Evolutionary conservation across 306 rosid species (phyloP), one percentile per base, ranked within the genome.

Genomic region (Sphenostylis stenocarpa): DNA sequence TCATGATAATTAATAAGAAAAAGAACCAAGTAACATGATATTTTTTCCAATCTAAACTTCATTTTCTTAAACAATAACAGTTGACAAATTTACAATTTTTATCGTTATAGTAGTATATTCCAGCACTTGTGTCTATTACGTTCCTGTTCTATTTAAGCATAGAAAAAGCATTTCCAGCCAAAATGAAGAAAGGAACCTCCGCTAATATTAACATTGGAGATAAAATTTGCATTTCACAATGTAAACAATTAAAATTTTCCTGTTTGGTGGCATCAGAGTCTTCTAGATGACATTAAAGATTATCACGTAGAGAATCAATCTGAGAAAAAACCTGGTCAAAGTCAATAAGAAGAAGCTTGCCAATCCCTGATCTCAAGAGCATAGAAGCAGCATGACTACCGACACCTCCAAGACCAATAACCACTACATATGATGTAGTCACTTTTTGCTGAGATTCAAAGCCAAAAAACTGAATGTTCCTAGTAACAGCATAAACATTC

Each of bases 391-490:
- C 98, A 81, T 94, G 96, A 83, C 98, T 94, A 78, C 97, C 97
- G 19, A 94, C 96, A 78, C 98, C 97, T 81, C 98, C 98, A 83
- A 94, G 97, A 81, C 98, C 98, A 86, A 94, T 90, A 72, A 94
- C 92, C 83, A 94, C 97, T 73, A 92, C 95, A 84, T 92, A 91
- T 5, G 98, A 90, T 78, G 87, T 85, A 71, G 83, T 89, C 85
- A 94, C 97, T 79, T 89, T 90, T 72, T 85, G 84, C 77, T 94
- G 95, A 68, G 98, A 84, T 73, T 91, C 88, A 58, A 80, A 79
- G 73, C 97, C 97, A 73, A 91, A 90, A 84, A 94, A 91, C 82
- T 92, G 98, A 81, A 90, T 85, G 82, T 94, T 94, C 95, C 98
- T 94, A 78, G 73, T 76, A 24, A 81, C 61, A 77, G 71, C 61